Evolutionary conservation across 192 early-diverging fungal species (phyloP), one percentile per base, ranked within the genome.

Genomic region (Backusella morwellensis): DNA sequence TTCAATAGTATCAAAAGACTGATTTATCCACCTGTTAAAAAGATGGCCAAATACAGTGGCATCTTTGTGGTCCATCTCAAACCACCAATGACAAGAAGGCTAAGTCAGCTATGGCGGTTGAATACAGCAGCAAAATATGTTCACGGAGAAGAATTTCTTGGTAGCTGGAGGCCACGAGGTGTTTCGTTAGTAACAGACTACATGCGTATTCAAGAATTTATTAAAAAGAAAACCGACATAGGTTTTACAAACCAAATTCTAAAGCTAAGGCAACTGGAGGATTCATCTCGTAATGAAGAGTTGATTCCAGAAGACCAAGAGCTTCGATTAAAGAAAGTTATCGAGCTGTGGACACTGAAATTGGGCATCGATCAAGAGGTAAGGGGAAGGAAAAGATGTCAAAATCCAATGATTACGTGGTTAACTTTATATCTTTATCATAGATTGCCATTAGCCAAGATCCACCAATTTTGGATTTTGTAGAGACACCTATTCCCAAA

Each of bases 51-150:
- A 67, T 77, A 78, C 41, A 88, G 86, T 73, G 89, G 92, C 3
- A 76, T 95, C 34, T 95, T 93, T 50, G 73, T 89, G 2, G 80
- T 95, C 4, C 87, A 84, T 8, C 85, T 95, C 4, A 87, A 83
- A 26, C 90, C 92, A 7, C 84, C 87, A 23, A 81, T 86, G 74
- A 82, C 85, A 12, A 81, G 84, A 36, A 84, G 86, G 21, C 74
- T 85, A 14, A 81, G 82, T 6, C 87, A 90, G 9, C 74, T 95
- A 17, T 95, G 93, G 93, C 82, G 90, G 6, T 81, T 92, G 32
- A 92, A 92, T 77, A 92, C 92, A 3, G 90, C 88, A 15, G 84
- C 85, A 26, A 88, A 92, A 78, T 92, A 93, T 76, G 90, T 95
- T 21, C 89, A 92, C 11, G 93, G 92, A 41, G 88, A 93, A 73